Evolutionary conservation across 2,329 filamentous ascomycete genomes (phyloP).

Genomic region (Pestalotiopsis sp.): DNA sequence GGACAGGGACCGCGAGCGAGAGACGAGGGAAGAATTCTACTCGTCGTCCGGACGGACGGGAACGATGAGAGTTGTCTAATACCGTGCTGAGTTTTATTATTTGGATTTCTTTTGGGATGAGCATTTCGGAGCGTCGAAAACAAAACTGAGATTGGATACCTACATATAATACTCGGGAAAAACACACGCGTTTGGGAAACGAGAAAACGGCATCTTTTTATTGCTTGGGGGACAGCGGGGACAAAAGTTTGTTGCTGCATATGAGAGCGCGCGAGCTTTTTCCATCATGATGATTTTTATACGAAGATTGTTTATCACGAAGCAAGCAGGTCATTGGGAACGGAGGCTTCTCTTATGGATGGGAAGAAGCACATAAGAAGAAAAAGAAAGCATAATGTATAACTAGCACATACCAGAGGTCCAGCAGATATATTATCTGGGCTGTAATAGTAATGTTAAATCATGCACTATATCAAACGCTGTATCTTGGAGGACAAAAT

Average conservation of each 20-base stretch:
- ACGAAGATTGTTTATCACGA: background rate
- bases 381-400: background rate
- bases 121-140: background rate
- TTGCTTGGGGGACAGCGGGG: background rate
- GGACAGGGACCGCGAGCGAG: conserved; percentile 23
- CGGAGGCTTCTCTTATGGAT: background rate
- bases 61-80: conserved; percentile 34
- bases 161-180: background rate
- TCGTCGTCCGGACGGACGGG: conserved; percentile 31
- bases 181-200: background rate
- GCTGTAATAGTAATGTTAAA: conserved; percentile 11
- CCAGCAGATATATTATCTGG: background rate
- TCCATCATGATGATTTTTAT: background rate
- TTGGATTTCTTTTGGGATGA: background rate
- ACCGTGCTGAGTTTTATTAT: background rate
- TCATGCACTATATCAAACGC: background rate
- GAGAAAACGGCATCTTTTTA: background rate
- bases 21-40: conserved; percentile 24
- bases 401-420: background rate
- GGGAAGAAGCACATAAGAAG: background rate
- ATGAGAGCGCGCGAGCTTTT: background rate
- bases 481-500: background rate
- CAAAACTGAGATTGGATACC: background rate
- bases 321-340: background rate
- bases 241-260: background rate